Percentiles rank a stretch among this genome's conserved stretches.
Evolutionary conservation across 805 yeast genomes (phyloP).

Genomic region (Metschnikowia chrysomelidarum): DNA sequence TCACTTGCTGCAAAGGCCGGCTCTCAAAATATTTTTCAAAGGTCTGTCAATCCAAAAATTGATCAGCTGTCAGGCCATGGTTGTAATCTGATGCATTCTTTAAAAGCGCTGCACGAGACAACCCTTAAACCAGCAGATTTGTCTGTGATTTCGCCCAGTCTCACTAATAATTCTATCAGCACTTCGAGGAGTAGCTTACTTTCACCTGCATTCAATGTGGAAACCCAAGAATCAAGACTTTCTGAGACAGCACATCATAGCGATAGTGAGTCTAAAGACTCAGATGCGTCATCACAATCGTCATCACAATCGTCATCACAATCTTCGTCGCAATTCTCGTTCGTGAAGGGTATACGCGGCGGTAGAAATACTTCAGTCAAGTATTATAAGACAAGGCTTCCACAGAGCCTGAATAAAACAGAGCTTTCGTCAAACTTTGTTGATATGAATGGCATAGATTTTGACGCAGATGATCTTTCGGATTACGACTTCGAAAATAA

Average conservation of each 20-base stretch:
- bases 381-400: constrained; percentile 42
- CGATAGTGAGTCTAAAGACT: constrained; percentile 15
- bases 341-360: constrained; percentile 43
- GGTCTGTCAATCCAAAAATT: no score
- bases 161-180: constrained; percentile 5
- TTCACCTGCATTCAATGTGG: background rate
- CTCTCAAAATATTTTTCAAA: no score
- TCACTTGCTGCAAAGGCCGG: no score
- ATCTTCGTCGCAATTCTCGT: constrained; percentile 54
- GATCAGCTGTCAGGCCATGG: no score
- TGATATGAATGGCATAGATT: constrained; percentile 29
- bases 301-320: no score
- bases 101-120: no score
- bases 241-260: constrained; percentile 6
- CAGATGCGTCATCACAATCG: constrained; percentile 24
- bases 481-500: constrained; percentile 46
- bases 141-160: background rate
- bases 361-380: constrained; percentile 54
- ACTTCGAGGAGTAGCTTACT: constrained; percentile 4
- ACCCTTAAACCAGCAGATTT: no score
- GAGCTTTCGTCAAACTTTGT: constrained; percentile 20
- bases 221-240: background rate
- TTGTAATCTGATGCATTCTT: no score
- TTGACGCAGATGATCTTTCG: constrained; percentile 30
- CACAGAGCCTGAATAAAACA: background rate